phyloP scores from a whole-genome alignment of 352 stramenopile species.

The Phytophthora lateralis region DNA sequence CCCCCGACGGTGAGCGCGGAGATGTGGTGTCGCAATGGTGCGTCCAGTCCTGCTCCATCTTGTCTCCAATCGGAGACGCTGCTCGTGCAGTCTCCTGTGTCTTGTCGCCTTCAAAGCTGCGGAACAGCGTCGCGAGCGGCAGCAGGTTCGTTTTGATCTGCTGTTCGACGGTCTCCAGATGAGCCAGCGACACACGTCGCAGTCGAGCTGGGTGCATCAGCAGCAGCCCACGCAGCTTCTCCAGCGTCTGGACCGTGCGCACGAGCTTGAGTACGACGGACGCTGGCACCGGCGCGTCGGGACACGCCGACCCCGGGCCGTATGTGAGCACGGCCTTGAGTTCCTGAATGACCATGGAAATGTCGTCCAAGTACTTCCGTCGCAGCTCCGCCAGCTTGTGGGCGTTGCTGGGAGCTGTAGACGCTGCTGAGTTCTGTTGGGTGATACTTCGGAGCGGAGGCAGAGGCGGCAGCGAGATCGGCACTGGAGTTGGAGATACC shows the following conservation, averaged over 20 bases:
- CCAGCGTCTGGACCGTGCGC: conserved; percentile 43
- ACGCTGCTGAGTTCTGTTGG: background rate
- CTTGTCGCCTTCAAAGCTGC: conserved; percentile 34
- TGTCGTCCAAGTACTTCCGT: conserved; percentile 31
- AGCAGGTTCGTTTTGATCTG: conserved; percentile 46
- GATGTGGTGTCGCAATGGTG: conserved; percentile 16
- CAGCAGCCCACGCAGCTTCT: conserved; percentile 38
- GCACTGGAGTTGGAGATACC: background rate
- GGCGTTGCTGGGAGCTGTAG: conserved; percentile 9
- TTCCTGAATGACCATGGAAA: conserved; percentile 41
- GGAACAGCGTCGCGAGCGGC: conserved; percentile 40
- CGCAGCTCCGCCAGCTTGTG: conserved; percentile 36
- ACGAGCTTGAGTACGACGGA: conserved; percentile 40
- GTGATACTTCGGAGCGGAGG: conserved; percentile 16
- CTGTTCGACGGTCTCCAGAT: conserved; percentile 39
- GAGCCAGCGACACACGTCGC: conserved; percentile 28
- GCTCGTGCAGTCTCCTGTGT: background rate
- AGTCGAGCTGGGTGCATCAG: conserved; percentile 32
- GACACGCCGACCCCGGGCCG: conserved; percentile 26
- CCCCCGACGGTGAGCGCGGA: conserved; percentile 36
- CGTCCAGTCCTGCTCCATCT: conserved; percentile 25
- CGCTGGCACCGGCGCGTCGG: conserved; percentile 16
- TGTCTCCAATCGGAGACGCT: background rate
- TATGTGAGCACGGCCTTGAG: conserved; percentile 37
- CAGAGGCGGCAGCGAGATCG: conserved; percentile 17